Conservation (phyloP, 192 early-diverging fungal genomes). For the Backusella tuberculispora region DNA sequence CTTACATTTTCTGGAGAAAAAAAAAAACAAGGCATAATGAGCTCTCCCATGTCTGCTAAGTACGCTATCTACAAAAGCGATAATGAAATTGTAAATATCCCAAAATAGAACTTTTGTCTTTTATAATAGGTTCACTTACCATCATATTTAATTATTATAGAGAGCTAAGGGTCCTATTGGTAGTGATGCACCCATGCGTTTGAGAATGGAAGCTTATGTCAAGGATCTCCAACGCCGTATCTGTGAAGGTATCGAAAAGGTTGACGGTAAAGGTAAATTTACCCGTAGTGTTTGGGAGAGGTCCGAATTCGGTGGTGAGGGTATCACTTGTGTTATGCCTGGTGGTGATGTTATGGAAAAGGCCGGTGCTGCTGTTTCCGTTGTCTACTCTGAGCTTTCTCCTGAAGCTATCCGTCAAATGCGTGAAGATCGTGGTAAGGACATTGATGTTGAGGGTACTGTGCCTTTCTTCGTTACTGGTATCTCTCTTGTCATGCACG, state of each 20-base stretch:
- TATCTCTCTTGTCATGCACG: constrained; percentile 91
- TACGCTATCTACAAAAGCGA: constrained; percentile 18
- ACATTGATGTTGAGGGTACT: constrained; percentile 60
- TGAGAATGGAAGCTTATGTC: constrained; percentile 80
- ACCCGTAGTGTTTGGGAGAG: constrained; percentile 82
- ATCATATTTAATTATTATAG: constrained; percentile 13
- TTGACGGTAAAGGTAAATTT: constrained; percentile 66
- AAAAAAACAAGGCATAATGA: neutral
- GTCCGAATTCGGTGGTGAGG: constrained; percentile 85
- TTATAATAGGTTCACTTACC: neutral
- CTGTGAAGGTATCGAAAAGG: constrained; percentile 62
- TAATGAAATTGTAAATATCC: constrained; percentile 10
- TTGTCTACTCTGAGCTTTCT: constrained; percentile 82
- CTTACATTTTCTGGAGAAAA: constrained; percentile 1
- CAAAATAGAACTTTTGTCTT: neutral
- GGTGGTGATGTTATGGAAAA: constrained; percentile 93
- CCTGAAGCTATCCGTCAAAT: constrained; percentile 78
- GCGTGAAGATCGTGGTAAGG: constrained; percentile 73
- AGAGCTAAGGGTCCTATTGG: constrained; percentile 39
- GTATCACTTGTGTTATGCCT: constrained; percentile 88
- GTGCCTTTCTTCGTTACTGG: constrained; percentile 88
- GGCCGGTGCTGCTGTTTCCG: constrained; percentile 92
- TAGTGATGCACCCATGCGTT: constrained; percentile 64
- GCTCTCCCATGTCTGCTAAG: constrained; percentile 10
- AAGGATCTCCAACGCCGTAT: constrained; percentile 78